phyloP scores from a whole-genome alignment of 352 stramenopile genomes.

The Pythium oligandrum region DNA sequence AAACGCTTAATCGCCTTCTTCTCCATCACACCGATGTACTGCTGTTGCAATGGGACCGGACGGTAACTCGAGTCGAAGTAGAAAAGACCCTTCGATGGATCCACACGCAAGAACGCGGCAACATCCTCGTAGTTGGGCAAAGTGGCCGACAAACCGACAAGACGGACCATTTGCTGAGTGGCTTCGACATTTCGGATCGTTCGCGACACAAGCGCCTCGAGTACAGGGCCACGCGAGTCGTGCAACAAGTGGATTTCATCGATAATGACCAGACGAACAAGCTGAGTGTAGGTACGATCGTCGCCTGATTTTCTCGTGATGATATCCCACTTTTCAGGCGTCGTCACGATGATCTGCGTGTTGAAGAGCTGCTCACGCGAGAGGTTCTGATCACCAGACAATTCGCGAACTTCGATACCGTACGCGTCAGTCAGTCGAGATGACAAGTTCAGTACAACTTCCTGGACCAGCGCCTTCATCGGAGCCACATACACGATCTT shows the following conservation, averaged over 20 bases:
- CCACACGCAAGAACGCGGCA: slow-evolving; percentile 96
- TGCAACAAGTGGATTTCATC: slow-evolving; percentile 99
- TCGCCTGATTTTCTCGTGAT: slow-evolving; percentile 98
- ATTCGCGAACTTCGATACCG: slow-evolving; percentile 94
- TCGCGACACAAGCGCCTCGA: slow-evolving; percentile 97
- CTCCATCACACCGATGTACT: slow-evolving; percentile 99
- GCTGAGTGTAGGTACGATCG: slow-evolving; percentile 95
- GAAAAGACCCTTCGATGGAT: slow-evolving; percentile 97
- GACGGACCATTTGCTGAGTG: slow-evolving; percentile 95
- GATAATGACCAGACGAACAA: slow-evolving; percentile 98
- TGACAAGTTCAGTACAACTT: slow-evolving; percentile 98
- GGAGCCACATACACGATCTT: slow-evolving; percentile 99
- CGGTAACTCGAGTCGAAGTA: slow-evolving; percentile 99
- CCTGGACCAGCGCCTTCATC: slow-evolving; percentile 99
- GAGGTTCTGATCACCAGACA: slow-evolving; percentile 98
- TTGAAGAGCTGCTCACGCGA: slow-evolving; percentile 96
- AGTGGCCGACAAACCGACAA: slow-evolving; percentile 98
- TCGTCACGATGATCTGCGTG: slow-evolving; percentile 99
- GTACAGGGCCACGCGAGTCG: slow-evolving; percentile 96
- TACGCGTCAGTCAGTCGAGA: slow-evolving; percentile 91
- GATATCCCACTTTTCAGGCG: slow-evolving; percentile 99
- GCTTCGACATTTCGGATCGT: slow-evolving; percentile 98
- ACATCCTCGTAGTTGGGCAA: slow-evolving; percentile 99
- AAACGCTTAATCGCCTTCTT: slow-evolving; percentile 99
- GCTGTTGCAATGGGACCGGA: slow-evolving; percentile 98